Percentiles rank a stretch among this genome's conserved stretches.
These are phyloP conservation scores for Xylogone sp. DNA, from an alignment of 2,329 filamentous ascomycete species.

Conservation along the genomic window DNA sequence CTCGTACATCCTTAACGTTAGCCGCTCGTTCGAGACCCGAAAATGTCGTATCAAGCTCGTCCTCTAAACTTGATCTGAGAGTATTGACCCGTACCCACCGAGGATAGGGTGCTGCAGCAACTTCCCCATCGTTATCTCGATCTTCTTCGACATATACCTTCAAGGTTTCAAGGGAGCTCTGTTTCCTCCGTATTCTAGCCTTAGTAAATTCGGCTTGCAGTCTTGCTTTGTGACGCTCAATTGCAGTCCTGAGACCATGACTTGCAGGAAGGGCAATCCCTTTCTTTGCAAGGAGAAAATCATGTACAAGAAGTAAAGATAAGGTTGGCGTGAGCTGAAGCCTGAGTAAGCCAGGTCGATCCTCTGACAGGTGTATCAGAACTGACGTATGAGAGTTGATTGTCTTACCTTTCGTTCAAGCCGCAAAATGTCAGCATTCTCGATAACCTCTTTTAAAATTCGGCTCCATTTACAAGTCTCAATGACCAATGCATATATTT, in stretches of 20 bases:
- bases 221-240: slow-evolving; percentile 79
- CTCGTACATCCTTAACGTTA: slow-evolving; percentile 53
- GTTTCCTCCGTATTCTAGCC: slow-evolving; percentile 67
- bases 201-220: slow-evolving; percentile 80
- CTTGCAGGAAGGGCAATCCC: slow-evolving; percentile 77
- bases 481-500: slow-evolving; percentile 81
- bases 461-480: slow-evolving; percentile 90
- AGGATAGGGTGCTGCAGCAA: slow-evolving; percentile 53
- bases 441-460: slow-evolving; percentile 85
- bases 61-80: slow-evolving; percentile 64
- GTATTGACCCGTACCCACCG: slow-evolving; percentile 90
- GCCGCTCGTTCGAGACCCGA: slow-evolving; percentile 53
- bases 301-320: slow-evolving; percentile 79
- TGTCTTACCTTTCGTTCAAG: slow-evolving; percentile 74
- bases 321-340: slow-evolving; percentile 73
- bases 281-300: slow-evolving; percentile 74
- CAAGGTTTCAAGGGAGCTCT: slow-evolving; percentile 64
- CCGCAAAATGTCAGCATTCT: slow-evolving; percentile 70
- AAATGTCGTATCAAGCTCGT: slow-evolving; percentile 75
- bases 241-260: slow-evolving; percentile 71
- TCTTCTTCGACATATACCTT: slow-evolving; percentile 51
- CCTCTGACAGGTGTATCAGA: background rate
- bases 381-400: slow-evolving; percentile 1
- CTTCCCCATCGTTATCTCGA: slow-evolving; percentile 37
- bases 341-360: background rate